Evolutionary conservation across 768 basidiomycete genomes (phyloP), one percentile per base, ranked within the genome.

Genomic region (Naematelia aurantialba): DNA sequence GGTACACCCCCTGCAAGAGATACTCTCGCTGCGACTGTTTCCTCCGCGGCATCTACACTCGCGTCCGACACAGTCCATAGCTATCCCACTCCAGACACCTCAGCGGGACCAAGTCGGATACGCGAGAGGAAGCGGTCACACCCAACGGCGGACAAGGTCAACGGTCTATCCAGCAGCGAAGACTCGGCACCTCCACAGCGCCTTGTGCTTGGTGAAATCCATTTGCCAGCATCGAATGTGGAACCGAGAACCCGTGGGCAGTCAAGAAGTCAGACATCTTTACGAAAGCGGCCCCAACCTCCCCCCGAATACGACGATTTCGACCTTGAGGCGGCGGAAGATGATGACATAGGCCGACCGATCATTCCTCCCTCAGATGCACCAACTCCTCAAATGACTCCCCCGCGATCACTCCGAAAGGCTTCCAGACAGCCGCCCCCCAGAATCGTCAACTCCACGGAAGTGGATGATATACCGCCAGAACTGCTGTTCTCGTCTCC

Each of bases 341-440:
- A 58, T 29, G 52, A 48, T 5, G 56, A 56, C 22, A 27, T 45
- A 17, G 30, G 21, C 21, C 45, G 58, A 12, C 51, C 63, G 45
- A 39, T 69, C 45, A 62, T 70, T 24, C 68, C 68, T 27, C 65
- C 68, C 34, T 70, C 68, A 25, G 59, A 65, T 2, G 59, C 68
- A 17, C 60, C 60, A 19, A 24, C 34, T 27, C 39, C 60, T 0
- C 34, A 29, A 13, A 24, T 47, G 22, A 62, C 59, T 1, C 59
- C 65, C 34, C 68, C 60, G 21, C 60, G 55, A 22, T 44, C 24
- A 10, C 39, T 31, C 1, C 45, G 30, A 24, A 26, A 45, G 14
- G 39, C 34, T 10, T 17, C 13, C 21, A 42, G 39, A 29, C 24
- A 25, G 21, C 30, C 51, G 22, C 22, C 51, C 1, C 52, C 39